Percentiles rank a stretch among this genome's conserved stretches.
These are phyloP conservation scores for Cutaneotrichosporon sp. DNA, from an alignment of 1,284 basidiomycete species.

Conservation along the genomic window DNA sequence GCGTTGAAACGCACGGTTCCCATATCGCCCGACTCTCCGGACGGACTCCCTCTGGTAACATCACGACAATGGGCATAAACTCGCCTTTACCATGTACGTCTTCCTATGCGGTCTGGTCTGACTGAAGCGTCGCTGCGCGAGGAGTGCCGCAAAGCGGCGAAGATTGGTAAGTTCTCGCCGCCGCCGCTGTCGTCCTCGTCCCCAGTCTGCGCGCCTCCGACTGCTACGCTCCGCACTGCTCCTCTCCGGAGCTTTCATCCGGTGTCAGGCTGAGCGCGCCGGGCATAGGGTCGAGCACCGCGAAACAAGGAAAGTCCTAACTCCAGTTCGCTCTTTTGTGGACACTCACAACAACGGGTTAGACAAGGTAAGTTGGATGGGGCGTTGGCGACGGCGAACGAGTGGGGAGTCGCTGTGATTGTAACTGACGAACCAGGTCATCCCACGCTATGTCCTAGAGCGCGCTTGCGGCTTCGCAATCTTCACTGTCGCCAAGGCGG, in stretches of 20 bases:
- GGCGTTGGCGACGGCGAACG: too few relatives aligned
- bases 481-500: conserved; percentile 55
- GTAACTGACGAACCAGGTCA: conserved; percentile 35
- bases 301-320: too few relatives aligned
- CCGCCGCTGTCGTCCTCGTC: too few relatives aligned
- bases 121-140: conserved; percentile 47
- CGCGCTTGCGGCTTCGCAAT: conserved; percentile 54
- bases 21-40: too few relatives aligned
- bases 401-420: too few relatives aligned
- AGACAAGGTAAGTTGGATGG: conserved; percentile 41
- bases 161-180: conserved; percentile 47
- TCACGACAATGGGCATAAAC: conserved; percentile 46
- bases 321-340: conserved; percentile 47
- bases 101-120: neutral
- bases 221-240: too few relatives aligned
- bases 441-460: conserved; percentile 47
- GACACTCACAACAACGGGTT: conserved; percentile 48
- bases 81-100: conserved; percentile 44
- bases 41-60: too few relatives aligned
- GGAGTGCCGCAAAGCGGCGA: conserved; percentile 55
- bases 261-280: too few relatives aligned
- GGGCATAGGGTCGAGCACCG: too few relatives aligned
- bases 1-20: too few relatives aligned
- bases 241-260: too few relatives aligned
- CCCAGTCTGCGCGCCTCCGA: too few relatives aligned